Evolutionary conservation across 768 basidiomycete species (phyloP).

Genomic region (Phylloporus sp.): DNA sequence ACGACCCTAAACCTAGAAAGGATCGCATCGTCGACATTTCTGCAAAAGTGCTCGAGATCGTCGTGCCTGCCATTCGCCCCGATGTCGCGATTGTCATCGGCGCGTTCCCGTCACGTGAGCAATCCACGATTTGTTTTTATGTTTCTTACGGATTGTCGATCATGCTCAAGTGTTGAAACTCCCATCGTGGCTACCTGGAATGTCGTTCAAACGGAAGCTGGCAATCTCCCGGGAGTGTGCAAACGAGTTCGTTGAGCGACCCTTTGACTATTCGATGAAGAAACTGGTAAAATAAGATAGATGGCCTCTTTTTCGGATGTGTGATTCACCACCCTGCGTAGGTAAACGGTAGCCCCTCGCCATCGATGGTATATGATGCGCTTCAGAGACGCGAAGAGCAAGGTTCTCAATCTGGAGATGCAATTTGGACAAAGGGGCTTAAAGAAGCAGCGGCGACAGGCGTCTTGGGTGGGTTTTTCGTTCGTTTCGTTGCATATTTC

Average conservation of each 20-base stretch:
- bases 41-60: background rate
- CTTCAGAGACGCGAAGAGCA: background rate
- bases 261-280: constrained; percentile 6
- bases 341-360: background rate
- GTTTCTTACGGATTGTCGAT: no score
- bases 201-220: background rate
- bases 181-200: constrained; percentile 13
- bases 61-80: background rate
- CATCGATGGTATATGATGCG: constrained; percentile 1
- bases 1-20: constrained; percentile 2
- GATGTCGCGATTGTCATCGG: constrained; percentile 2
- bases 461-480: no score
- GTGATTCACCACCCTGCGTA: background rate
- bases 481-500: no score
- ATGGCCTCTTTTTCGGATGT: no score
- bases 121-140: background rate
- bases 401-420: no score
- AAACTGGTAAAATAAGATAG: background rate
- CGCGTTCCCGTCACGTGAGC: constrained; percentile 7
- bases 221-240: background rate
- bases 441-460: no score
- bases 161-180: constrained; percentile 10
- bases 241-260: background rate
- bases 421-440: no score
- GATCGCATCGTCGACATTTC: constrained; percentile 6